Evolutionary conservation across 257 asterid genomes (phyloP), one percentile per base, ranked within the genome.

Genomic region (Verbena officinalis): DNA sequence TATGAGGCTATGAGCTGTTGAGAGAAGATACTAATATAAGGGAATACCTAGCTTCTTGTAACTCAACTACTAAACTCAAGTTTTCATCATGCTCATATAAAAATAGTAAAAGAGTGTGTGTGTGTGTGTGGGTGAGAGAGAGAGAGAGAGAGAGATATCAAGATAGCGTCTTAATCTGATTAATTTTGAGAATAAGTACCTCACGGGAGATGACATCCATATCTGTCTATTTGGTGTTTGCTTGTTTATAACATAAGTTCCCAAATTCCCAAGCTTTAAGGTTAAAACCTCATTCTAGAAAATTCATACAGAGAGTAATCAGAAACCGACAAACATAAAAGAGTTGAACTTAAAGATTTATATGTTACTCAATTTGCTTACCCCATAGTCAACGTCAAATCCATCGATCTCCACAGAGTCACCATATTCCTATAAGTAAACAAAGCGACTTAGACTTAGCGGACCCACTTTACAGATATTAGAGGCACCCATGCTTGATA

Each of bases 181-280:
- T n/a, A n/a, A 67, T 48, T 54, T 49, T 46, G 30, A 56, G 63
- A 58, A 63, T 43, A 4, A 8, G 43, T 87, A 93, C 97, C 98
- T 87, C 75, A 90, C 85, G 10, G 99, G 99, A 24, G 97, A 93
- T 67, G 99, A 93, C 90, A 93, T 81, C 97, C 99, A 93, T 65
- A 93, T 90, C 74, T 90, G 96, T 60, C 97, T 74, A 63, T 93
- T 90, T 59, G 97, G 97, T 4, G 96, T 81, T 75, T 93, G 97
- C 83, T 93, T 87, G 89, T 93, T 90, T 64, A 90, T 86, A 62
- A 93, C 96, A 61, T 93, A 93, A 43, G 99, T 93, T 60, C 99
- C 99, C 80, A 73, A 67, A 64, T 59, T 67, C 36, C 99, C 99
- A 44, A 93, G 92, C 86, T 86, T 90, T 85, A 93, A 62, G 0